Evolutionary conservation across 2,329 filamentous ascomycete species (phyloP).

Genomic region (Colletotrichum sp.): DNA sequence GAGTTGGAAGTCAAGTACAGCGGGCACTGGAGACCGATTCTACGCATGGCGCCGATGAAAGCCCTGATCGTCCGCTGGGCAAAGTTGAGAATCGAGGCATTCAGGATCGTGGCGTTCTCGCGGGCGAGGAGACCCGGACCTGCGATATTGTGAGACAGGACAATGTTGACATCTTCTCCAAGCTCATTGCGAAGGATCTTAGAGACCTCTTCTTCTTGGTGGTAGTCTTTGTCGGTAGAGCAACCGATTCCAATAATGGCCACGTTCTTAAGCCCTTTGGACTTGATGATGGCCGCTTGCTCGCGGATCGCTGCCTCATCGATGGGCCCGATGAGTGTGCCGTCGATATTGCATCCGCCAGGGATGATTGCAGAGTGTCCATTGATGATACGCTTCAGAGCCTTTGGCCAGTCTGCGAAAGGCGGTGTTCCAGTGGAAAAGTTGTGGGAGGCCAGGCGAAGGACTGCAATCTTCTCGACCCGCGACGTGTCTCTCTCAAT

Average conservation of each 20-base stretch:
- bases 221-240: constrained; percentile 57
- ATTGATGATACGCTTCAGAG: constrained; percentile 40
- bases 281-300: constrained; percentile 23
- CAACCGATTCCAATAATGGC: constrained; percentile 64
- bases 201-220: constrained; percentile 55
- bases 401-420: constrained; percentile 57
- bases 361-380: constrained; percentile 24
- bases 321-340: constrained; percentile 21
- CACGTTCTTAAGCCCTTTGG: constrained; percentile 40
- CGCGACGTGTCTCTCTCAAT: constrained; percentile 55
- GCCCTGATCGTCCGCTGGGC: constrained; percentile 49
- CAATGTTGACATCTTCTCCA: constrained; percentile 24
- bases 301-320: constrained; percentile 12
- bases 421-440: constrained; percentile 56
- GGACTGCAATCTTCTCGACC: constrained; percentile 55
- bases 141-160: constrained; percentile 36
- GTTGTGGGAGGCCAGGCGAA: constrained; percentile 55
- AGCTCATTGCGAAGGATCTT: constrained; percentile 52
- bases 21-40: constrained; percentile 39
- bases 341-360: constrained; percentile 26
- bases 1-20: constrained; percentile 57
- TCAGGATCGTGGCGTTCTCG: constrained; percentile 59
- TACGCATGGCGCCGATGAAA: constrained; percentile 48
- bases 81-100: constrained; percentile 53
- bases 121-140: constrained; percentile 48